Base-by-base conservation (phyloP, 2,329 filamentous ascomycete genomes). In the Botrytis squamosa region DNA sequence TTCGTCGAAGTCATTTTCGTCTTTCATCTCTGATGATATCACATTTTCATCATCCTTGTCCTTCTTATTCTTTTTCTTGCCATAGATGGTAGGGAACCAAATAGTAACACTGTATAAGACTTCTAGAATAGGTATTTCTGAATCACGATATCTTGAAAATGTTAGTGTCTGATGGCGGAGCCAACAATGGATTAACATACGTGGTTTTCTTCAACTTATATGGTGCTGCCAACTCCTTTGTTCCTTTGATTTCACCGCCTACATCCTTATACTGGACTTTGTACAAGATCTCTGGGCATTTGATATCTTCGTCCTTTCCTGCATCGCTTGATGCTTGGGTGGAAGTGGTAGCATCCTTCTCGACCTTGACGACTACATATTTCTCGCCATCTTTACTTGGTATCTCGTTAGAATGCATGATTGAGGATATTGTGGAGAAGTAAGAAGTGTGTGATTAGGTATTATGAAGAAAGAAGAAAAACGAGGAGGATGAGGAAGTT, bases 181-280 rank as follows among this genome's bases (percentile, higher is more conserved):
- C n/a, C 4, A 42, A 6, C 20, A 14, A 7, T n/a, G 7, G 25
- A 29, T 18, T 7, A 29, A 63, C 71, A 68, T 68, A 76, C 74
- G 75, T 70, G 14, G 76, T 74, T 42, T 76, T 76, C 68, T 77
- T 77, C 52, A 77, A 66, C 59, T 77, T 77, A 22, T 77, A 77
- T 63, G 76, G 76, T 12, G 74, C 75, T 52, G 75, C 74, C 25
- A 77, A 59, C 9, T 76, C 55, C n/a, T 77, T 77, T 4, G 75
- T 77, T 25, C 75, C 76, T 40, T 77, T 77, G 22, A 77, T 77
- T 38, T 77, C 76, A 18, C 76, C 76, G 25, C 57, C 66, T 59
- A 75, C 73, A 67, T 77, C 75, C 55, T 77, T 77, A 59, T 77
- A 77, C 44, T 77, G 75, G 46, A 77, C 76, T 52, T 77, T 77